A percentile compares a stretch with the other conserved stretches of the same genome.
Evolutionary conservation across 1,284 basidiomycete genomes (phyloP).

Genomic region (Austropuccinia psidii): DNA sequence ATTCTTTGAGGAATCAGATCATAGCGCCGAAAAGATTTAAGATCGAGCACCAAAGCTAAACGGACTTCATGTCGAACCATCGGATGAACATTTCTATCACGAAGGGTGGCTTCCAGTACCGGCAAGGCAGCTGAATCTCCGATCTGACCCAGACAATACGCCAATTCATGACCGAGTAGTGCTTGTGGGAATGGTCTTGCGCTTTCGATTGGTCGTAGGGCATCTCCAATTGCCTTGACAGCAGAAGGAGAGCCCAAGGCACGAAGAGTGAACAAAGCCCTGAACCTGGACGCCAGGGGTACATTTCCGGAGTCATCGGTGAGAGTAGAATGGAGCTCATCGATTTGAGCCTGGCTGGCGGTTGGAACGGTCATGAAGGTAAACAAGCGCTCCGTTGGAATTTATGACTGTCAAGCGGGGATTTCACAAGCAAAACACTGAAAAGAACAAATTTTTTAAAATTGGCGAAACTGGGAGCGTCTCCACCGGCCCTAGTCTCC

Average conservation of each 20-base stretch:
- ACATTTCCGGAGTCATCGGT: conserved; percentile 67
- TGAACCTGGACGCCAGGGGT: conserved; percentile 78
- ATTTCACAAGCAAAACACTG: too few species aligned
- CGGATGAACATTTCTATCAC: conserved; percentile 66
- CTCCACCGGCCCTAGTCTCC: too few species aligned
- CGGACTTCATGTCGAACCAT: conserved; percentile 98
- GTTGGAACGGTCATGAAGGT: conserved; percentile 2
- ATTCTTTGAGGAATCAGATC: not conserved
- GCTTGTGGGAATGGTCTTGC: conserved; percentile 61
- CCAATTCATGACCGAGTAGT: conserved; percentile 91
- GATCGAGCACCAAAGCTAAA: conserved; percentile 40
- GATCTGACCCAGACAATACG: conserved; percentile 94
- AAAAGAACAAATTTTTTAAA: too few species aligned
- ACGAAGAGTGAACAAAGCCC: conserved; percentile 89
- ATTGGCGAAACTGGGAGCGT: too few species aligned
- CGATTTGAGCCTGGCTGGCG: conserved; percentile 46
- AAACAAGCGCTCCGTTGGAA: too few species aligned
- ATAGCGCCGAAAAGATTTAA: not conserved
- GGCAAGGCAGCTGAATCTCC: conserved; percentile 66
- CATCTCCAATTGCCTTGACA: conserved; percentile 75
- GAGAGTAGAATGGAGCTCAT: conserved; percentile 59
- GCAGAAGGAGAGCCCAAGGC: conserved; percentile 58
- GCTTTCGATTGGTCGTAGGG: conserved; percentile 50
- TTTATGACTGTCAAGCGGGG: too few species aligned
- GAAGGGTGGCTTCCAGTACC: conserved; percentile 67